Conservation (phyloP, 345 rosid species). For the Gossypium sturtianum region DNA sequence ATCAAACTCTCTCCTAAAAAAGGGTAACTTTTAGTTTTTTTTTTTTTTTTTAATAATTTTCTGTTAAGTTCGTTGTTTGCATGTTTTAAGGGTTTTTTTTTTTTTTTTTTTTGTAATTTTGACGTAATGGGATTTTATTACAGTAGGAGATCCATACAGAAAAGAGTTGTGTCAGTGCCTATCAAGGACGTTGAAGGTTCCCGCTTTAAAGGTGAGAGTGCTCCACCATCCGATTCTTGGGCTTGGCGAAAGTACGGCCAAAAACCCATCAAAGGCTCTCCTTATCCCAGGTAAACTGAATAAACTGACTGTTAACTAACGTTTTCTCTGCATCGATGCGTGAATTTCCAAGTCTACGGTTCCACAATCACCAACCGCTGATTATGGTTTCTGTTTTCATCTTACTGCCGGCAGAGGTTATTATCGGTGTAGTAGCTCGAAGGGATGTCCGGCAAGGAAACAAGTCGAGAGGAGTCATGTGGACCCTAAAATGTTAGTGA, state of each 20-base stretch:
- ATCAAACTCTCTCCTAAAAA: constrained; percentile 50
- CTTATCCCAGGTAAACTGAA: constrained; percentile 72
- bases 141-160: constrained; percentile 63
- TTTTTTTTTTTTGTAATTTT: background rate
- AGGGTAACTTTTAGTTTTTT: constrained; percentile 32
- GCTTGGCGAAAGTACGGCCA: constrained; percentile 99
- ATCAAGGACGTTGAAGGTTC: constrained; percentile 78
- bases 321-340: background rate
- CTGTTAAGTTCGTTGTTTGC: background rate
- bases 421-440: constrained; percentile 92
- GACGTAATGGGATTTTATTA: background rate
- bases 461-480: constrained; percentile 90
- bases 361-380: background rate
- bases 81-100: background rate
- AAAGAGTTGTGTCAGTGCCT: constrained; percentile 77
- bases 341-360: background rate
- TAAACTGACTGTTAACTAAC: background rate
- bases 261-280: constrained; percentile 99
- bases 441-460: constrained; percentile 95
- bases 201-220: constrained; percentile 64
- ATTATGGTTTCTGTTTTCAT: background rate
- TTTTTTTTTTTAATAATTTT: background rate
- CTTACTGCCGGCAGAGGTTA: constrained; percentile 58
- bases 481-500: constrained; percentile 75
- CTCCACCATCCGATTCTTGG: constrained; percentile 95